Base-by-base conservation (phyloP, 164 flowering plant species). In the Saururus chinensis region DNA sequence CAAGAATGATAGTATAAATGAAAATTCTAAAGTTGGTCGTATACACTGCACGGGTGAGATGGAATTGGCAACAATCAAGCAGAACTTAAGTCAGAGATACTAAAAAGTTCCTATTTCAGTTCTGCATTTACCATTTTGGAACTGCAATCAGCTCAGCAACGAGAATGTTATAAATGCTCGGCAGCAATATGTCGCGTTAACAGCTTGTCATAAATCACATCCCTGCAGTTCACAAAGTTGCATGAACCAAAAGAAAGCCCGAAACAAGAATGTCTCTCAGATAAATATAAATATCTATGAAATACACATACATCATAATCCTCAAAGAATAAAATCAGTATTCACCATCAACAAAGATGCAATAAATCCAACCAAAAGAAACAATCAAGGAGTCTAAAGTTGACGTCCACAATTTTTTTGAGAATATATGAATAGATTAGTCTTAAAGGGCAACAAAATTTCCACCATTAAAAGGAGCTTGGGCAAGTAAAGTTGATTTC, bases 361-460 rank as follows among this genome's bases (percentile, higher is more conserved):
- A 12, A 45, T 13, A 56, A n/a, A 56, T 63, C 30, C 48, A 66
- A 68, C 23, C 57, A 60, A 64, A 70, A 60, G 60, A 53, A 61
- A 70, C 76, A 79, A 62, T 65, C 45, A 53, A 58, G 67, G 55
- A 66, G 72, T 40, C 22, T 22, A 63, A 40, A 56, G 52, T 40
- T 62, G 62, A 61, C 59, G 57, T 25, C 59, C 48, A 61, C n/a
- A 65, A 53, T 60, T 49, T 56, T 49, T 62, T 66, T 68, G 66
- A 68, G 73, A 70, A 57, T 68, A 60, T 67, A 63, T 52, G 67
- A 79, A 70, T 74, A 67, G 60, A 74, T 74, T 71, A 70, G 69
- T 45, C 66, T 37, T 7, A 45, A 66, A 45, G 51, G 64, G 63
- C 21, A 45, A 51, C 63, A 71, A 78, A 77, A 76, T 68, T 62